Evolutionary conservation across 75 land plant species (phyloP), one percentile per base, ranked within the genome.

Genomic region (Isoetes taiwanensis): DNA sequence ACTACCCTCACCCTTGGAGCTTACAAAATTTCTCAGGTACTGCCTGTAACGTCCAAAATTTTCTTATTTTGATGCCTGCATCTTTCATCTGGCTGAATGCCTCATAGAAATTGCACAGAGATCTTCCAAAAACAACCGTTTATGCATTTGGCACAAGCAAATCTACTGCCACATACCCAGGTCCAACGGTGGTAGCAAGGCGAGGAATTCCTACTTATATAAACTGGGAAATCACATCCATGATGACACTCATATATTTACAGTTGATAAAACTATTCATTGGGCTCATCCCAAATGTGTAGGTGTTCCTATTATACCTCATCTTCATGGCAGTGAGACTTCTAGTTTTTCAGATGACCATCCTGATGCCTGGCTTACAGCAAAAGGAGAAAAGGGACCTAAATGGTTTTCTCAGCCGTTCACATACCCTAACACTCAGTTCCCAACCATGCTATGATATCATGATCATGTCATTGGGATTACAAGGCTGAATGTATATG

Each of bases 101-200:
- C n/a, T n/a, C n/a, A n/a, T n/a, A 46, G 50, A 46, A 46, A 46
- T 23, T 46, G 8, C 50, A 46, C 50, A 46, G 50, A 23, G 50
- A 46, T 46, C 23, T 46, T 6, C 50, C 50, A 46, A 6, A 19
- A 6, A 8, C 50, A 19, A 46, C 50, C 16, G 19, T 46, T 5
- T 46, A 46, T 23, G 50, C 50, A 6, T 46, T 46, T 16, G 50
- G 50, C n/a, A 46, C 25, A 19, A 8, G 21, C 50, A 3, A 5
- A 5, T 16, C 6, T 6, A 6, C 16, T 6, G 50, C 50, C 16
- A 3, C 50, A 8, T 5, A 6, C 4, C 50, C 50, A 6, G 50
- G 50, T 4, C 50, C 50, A 19, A 46, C 50, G 21, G 21, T 46
- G 8, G n/a, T 46, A 19, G 50, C 50, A 19, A 3, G 4, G 12